Evolutionary conservation across 768 basidiomycete species (phyloP).

Genomic region (Coprinopsis cinerea): DNA sequence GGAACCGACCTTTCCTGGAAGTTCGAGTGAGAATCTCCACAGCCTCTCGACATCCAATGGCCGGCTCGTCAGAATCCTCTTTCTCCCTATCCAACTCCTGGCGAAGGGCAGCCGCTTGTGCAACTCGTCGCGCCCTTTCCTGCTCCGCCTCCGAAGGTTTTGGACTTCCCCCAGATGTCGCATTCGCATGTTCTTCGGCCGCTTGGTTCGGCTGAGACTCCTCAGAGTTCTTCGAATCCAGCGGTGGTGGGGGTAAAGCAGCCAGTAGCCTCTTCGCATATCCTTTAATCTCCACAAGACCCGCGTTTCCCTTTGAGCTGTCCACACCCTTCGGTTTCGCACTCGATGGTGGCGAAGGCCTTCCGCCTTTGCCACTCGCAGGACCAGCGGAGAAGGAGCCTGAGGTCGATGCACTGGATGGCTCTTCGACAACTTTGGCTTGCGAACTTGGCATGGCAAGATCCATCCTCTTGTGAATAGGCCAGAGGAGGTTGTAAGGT

Average conservation of each 20-base stretch:
- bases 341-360: constrained; percentile 4
- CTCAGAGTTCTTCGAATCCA: not conserved
- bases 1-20: constrained; percentile 72
- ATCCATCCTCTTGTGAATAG: constrained; percentile 43
- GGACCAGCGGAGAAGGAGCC: too few relatives aligned
- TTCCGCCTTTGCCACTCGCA: not conserved
- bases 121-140: constrained; percentile 10
- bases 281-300: constrained; percentile 41
- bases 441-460: constrained; percentile 26
- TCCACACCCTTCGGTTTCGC: constrained; percentile 16
- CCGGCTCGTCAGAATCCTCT: constrained; percentile 35
- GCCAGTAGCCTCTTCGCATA: constrained; percentile 50
- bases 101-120: constrained; percentile 12
- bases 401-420: constrained; percentile 1
- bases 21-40: constrained; percentile 89
- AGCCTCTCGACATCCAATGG: constrained; percentile 69
- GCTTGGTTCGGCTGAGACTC: not conserved
- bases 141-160: not conserved
- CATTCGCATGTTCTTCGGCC: not conserved
- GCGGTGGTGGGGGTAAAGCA: constrained; percentile 25
- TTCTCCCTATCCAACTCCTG: constrained; percentile 25
- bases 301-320: constrained; percentile 9
- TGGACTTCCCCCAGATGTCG: not conserved
- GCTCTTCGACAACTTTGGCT: constrained; percentile 34
- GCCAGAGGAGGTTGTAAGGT: constrained; percentile 84